Percentiles rank a stretch among this genome's conserved stretches.
Evolutionary conservation across 1,284 basidiomycete species (phyloP).

Genomic region (Trametes sp.): DNA sequence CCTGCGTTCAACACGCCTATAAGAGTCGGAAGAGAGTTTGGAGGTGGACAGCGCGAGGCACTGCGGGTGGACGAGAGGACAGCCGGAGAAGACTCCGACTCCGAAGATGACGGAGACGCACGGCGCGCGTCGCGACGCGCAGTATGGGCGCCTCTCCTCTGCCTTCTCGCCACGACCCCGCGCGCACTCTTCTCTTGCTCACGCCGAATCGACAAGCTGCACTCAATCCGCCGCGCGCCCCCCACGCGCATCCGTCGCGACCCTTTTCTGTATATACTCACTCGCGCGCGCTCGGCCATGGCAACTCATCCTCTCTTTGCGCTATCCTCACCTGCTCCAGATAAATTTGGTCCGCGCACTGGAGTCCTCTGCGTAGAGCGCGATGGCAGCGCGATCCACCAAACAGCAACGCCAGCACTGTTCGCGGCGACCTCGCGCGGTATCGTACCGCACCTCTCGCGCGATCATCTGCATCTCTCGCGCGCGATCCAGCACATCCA

Average conservation of each 20-base stretch:
- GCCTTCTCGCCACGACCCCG: background rate
- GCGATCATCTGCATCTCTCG: constrained; percentile 61
- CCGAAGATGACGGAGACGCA: constrained; percentile 6
- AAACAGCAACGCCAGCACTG: constrained; percentile 66
- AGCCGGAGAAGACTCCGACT: background rate
- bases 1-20: background rate
- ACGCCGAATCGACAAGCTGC: constrained; percentile 8
- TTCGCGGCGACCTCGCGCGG: constrained; percentile 74
- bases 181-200: no score
- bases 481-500: constrained; percentile 67
- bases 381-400: constrained; percentile 32
- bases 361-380: constrained; percentile 29
- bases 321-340: background rate
- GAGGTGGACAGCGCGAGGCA: constrained; percentile 8
- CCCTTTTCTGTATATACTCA: constrained; percentile 8
- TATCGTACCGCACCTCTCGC: constrained; percentile 74
- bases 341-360: constrained; percentile 32
- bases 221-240: constrained; percentile 9
- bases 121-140: constrained; percentile 26
- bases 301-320: constrained; percentile 15
- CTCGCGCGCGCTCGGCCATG: constrained; percentile 16
- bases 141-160: constrained; percentile 10
- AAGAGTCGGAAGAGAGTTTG: constrained; percentile 10
- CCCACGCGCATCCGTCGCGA: constrained; percentile 3
- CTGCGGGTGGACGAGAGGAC: constrained; percentile 10